These are phyloP conservation scores for Solanum chacoense DNA, from an alignment of 305 asterid species.

Conservation along the genomic window DNA sequence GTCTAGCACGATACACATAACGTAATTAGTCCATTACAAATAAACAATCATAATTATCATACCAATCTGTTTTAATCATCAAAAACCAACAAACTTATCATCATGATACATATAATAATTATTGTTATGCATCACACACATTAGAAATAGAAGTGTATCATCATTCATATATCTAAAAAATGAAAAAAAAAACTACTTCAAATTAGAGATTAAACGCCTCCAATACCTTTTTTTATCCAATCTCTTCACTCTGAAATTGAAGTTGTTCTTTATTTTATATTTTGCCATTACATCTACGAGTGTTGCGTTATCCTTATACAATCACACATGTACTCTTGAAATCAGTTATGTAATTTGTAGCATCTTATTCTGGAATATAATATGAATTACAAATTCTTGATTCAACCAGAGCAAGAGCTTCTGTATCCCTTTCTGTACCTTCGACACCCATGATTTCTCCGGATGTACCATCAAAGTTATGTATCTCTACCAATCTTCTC, in stretches of 20 bases:
- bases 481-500: not conserved
- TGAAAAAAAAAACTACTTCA: too few species aligned
- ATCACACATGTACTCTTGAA: not conserved
- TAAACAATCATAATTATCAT: too few species aligned
- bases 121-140: not conserved
- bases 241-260: not conserved
- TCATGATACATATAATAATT: too few species aligned
- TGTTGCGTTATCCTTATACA: not conserved
- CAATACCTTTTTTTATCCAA: not conserved
- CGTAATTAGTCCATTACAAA: too few species aligned
- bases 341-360: not conserved
- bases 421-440: not conserved
- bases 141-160: too few species aligned
- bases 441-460: not conserved
- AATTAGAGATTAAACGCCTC: too few species aligned
- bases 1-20: too few species aligned
- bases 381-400: too few species aligned
- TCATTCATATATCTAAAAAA: too few species aligned
- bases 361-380: not conserved
- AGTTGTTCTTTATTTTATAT: not conserved
- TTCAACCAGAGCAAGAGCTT: not conserved
- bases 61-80: too few species aligned
- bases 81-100: too few species aligned
- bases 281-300: not conserved
- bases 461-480: not conserved